phyloP scores from a whole-genome alignment of 352 stramenopile genomes.

The Globisporangium barbulae region DNA sequence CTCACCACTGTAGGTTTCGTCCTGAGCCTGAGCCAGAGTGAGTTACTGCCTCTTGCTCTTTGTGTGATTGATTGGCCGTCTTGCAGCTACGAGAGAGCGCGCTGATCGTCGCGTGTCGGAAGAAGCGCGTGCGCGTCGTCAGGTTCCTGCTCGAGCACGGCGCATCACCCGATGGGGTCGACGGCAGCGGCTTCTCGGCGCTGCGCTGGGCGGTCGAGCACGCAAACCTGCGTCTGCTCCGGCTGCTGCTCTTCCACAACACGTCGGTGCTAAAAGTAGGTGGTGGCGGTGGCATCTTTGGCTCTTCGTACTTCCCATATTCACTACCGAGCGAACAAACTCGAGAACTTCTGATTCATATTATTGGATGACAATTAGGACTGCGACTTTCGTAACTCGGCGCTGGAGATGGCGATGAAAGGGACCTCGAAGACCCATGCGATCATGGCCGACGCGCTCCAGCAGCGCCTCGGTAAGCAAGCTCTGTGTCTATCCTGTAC shows the following conservation, averaged over 20 bases:
- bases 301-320: too few species aligned
- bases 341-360: too few species aligned
- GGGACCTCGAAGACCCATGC: constrained; percentile 30
- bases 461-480: constrained; percentile 44
- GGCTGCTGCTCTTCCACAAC: constrained; percentile 35
- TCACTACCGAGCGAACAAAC: too few species aligned
- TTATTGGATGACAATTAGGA: constrained; percentile 18
- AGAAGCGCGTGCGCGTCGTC: constrained; percentile 31
- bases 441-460: constrained; percentile 36
- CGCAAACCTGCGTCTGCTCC: constrained; percentile 29
- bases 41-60: neutral
- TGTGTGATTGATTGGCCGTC: neutral
- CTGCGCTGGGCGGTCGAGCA: constrained; percentile 50
- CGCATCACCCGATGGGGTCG: constrained; percentile 36
- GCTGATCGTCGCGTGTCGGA: constrained; percentile 47
- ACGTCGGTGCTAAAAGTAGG: constrained; percentile 35
- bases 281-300: neutral
- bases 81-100: constrained; percentile 44
- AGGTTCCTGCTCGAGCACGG: constrained; percentile 43
- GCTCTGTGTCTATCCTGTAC: neutral
- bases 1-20: neutral
- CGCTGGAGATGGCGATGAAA: constrained; percentile 36
- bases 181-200: constrained; percentile 41
- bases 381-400: constrained; percentile 43
- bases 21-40: too few species aligned